These are phyloP conservation scores for Penicillium thymicola DNA, from an alignment of 2,329 filamentous ascomycete species.

Conservation along the genomic window DNA sequence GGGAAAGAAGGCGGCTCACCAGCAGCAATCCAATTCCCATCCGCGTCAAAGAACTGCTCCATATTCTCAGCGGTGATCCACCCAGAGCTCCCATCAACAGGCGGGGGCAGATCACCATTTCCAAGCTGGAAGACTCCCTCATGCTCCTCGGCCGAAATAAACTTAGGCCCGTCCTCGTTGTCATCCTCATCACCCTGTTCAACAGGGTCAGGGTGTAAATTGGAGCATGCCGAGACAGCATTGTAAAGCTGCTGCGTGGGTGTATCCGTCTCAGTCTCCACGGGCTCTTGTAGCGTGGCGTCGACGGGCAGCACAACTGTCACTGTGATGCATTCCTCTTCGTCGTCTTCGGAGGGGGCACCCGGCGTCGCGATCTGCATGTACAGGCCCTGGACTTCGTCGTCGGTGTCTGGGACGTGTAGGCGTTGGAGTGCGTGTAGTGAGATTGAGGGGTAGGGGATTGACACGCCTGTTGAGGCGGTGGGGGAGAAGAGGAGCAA, in stretches of 20 bases:
- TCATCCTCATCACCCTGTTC: conserved; percentile 36
- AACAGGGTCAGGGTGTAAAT: conserved; percentile 47
- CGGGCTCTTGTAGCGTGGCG: conserved; percentile 20
- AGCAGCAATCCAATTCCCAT: conserved; percentile 71
- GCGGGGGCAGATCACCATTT: conserved; percentile 44
- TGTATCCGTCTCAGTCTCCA: conserved; percentile 30
- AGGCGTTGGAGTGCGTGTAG: conserved; percentile 49
- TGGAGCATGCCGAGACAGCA: conserved; percentile 48
- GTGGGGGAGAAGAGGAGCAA: conserved; percentile 42
- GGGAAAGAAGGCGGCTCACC: conserved; percentile 39
- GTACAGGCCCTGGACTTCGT: conserved; percentile 45
- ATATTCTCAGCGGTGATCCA: conserved; percentile 86
- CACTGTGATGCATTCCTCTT: conserved; percentile 43
- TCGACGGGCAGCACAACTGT: conserved; percentile 41
- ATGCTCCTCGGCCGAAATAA: conserved; percentile 16
- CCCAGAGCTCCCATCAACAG: conserved; percentile 48
- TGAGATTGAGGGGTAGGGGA: conserved; percentile 49
- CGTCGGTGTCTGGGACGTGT: conserved; percentile 29
- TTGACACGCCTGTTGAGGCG: conserved; percentile 39
- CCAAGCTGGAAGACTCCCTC: conserved; percentile 37
- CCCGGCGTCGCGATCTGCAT: conserved; percentile 44
- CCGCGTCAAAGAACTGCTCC: conserved; percentile 73
- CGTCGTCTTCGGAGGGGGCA: conserved; percentile 32
- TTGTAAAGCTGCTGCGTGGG: conserved; percentile 43
- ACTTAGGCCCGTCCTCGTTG: conserved; percentile 24